Evolutionary conservation across 768 basidiomycete species (phyloP).

Genomic region (Rubroboletus satanas): DNA sequence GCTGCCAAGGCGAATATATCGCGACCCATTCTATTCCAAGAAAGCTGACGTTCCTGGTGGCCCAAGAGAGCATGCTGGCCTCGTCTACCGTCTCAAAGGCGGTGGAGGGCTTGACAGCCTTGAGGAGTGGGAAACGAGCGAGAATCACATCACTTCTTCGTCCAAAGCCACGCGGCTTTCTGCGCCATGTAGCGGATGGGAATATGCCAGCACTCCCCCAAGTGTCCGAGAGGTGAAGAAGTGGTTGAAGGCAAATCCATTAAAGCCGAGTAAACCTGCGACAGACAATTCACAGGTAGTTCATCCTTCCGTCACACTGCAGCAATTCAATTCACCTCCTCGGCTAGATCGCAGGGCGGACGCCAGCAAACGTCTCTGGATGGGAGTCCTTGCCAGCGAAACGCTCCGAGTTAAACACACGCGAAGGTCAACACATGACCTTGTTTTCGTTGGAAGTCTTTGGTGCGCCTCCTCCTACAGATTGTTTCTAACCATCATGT

Average conservation of each 20-base stretch:
- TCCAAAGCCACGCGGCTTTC: conserved; percentile 3
- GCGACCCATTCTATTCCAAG: conserved; percentile 76
- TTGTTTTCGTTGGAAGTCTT: conserved; percentile 82
- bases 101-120: conserved; percentile 53
- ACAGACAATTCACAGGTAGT: conserved; percentile 51
- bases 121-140: conserved; percentile 51
- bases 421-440: conserved; percentile 73
- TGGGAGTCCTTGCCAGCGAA: conserved; percentile 53
- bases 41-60: conserved; percentile 61
- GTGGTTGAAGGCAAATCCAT: conserved; percentile 44
- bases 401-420: conserved; percentile 37
- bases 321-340: background rate
- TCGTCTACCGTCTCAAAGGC: conserved; percentile 68
- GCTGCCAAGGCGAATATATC: conserved; percentile 62
- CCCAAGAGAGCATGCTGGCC: conserved; percentile 76
- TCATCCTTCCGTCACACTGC: background rate
- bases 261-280: conserved; percentile 12
- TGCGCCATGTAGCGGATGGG: conserved; percentile 62
- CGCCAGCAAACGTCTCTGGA: conserved; percentile 69
- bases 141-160: conserved; percentile 1
- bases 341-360: conserved; percentile 66
- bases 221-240: conserved; percentile 47
- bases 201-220: conserved; percentile 72
- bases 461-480: conserved; percentile 47
- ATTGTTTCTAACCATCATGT: background rate